These are phyloP conservation scores for Cynara cardunculus DNA, from an alignment of 129 eudicot species.

Conservation along the genomic window DNA sequence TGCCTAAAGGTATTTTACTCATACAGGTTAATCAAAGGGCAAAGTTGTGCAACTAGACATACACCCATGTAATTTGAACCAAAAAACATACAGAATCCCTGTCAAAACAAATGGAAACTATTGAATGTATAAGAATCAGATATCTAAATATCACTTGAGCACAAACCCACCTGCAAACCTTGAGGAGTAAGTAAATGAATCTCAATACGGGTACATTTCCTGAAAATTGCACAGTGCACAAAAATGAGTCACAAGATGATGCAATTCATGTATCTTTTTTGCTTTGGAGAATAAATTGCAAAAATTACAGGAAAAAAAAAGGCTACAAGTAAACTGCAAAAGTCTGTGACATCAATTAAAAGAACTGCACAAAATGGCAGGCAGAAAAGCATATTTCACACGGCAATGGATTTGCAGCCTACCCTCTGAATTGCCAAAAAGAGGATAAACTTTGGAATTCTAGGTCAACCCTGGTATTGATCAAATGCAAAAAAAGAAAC, in stretches of 20 bases:
- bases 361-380: neutral
- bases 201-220: slow-evolving; percentile 97
- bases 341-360: neutral
- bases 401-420: neutral
- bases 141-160: neutral
- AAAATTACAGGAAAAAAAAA: neutral
- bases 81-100: neutral
- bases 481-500: neutral
- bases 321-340: neutral
- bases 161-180: slow-evolving; percentile 70
- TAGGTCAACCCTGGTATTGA: neutral
- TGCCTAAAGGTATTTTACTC: neutral
- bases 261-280: neutral
- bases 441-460: neutral
- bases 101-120: neutral
- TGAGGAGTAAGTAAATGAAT: slow-evolving; percentile 78
- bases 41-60: neutral
- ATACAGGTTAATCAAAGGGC: neutral
- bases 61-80: neutral
- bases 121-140: neutral
- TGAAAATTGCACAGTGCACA: slow-evolving; percentile 24
- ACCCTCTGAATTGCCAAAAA: neutral
- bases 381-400: neutral
- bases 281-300: neutral
- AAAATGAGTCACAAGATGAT: neutral